A percentile compares a stretch with the other conserved stretches of the same genome.
phyloP scores from a whole-genome alignment of 1,139 yeast species.

The Nakaseomyces nivariensis region DNA sequence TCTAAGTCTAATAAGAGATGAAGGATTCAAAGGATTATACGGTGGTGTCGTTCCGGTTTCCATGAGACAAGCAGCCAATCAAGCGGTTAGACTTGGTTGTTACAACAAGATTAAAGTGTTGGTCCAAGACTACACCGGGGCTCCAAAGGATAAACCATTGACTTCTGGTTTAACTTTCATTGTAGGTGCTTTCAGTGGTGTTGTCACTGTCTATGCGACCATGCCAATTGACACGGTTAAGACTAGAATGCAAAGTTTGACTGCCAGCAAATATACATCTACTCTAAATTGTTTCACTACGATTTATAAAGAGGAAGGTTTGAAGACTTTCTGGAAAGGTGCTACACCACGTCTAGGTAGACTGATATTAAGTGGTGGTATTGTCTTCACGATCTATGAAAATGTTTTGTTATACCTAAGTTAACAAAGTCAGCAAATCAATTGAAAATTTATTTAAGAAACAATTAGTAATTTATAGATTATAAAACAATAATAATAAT shows the following conservation, averaged over 20 bases:
- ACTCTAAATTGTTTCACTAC: constrained; percentile 74
- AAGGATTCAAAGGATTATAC: constrained; percentile 76
- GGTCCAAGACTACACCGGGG: constrained; percentile 61
- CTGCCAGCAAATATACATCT: constrained; percentile 62
- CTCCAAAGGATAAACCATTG: constrained; percentile 63
- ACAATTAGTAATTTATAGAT: neutral
- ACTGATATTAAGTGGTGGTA: constrained; percentile 86
- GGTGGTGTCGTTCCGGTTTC: constrained; percentile 90
- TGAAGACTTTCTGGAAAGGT: constrained; percentile 92
- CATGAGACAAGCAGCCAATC: constrained; percentile 90
- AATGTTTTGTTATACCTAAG: constrained; percentile 59
- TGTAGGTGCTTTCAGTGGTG: constrained; percentile 89
- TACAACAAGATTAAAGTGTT: constrained; percentile 79
- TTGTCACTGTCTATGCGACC: constrained; percentile 87
- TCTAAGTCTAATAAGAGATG: constrained; percentile 47
- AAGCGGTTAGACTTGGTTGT: constrained; percentile 87
- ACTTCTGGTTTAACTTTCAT: constrained; percentile 72
- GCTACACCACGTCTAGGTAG: constrained; percentile 95
- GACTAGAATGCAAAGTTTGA: constrained; percentile 94
- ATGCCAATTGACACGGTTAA: constrained; percentile 98
- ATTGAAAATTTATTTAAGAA: neutral
- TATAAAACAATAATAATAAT: neutral
- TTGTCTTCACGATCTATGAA: constrained; percentile 89
- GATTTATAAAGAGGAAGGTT: constrained; percentile 82
- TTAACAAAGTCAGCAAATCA: constrained; percentile 6